Evolutionary conservation across 1,284 basidiomycete species (phyloP).

Genomic region (Rhodotorula sp.): DNA sequence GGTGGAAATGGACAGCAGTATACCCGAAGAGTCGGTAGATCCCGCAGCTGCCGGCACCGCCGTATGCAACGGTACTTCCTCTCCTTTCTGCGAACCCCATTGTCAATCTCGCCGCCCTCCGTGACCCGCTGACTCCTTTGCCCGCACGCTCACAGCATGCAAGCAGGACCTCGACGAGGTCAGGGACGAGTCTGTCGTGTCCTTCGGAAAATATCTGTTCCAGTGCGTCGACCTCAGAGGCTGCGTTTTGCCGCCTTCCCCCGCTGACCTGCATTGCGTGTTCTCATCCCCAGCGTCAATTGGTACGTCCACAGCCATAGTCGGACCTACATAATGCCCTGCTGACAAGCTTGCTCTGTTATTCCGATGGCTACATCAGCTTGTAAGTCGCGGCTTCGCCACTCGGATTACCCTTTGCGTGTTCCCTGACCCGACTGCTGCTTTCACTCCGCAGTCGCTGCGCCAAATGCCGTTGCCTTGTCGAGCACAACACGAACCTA

Average conservation of each 20-base stretch:
- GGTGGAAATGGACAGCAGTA: too few relatives aligned
- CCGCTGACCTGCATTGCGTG: too few relatives aligned
- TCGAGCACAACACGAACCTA: conserved; percentile 85
- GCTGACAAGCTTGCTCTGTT: neutral
- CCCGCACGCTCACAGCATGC: conserved; percentile 21
- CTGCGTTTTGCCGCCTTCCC: neutral
- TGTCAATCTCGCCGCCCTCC: too few relatives aligned
- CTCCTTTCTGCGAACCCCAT: too few relatives aligned
- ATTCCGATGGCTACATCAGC: neutral
- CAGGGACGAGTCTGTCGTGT: conserved; percentile 41
- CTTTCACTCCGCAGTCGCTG: conserved; percentile 47
- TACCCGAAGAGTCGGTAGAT: too few relatives aligned
- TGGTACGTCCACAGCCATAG: neutral
- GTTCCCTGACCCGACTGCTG: neutral
- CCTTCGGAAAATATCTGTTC: conserved; percentile 42
- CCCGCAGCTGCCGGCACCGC: too few relatives aligned
- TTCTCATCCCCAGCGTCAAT: neutral
- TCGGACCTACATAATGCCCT: too few relatives aligned
- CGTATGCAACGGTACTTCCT: too few relatives aligned
- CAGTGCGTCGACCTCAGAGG: conserved; percentile 25
- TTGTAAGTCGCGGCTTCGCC: neutral
- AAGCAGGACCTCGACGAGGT: conserved; percentile 41
- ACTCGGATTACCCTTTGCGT: too few relatives aligned
- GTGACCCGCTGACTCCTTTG: neutral
- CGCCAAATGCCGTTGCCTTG: conserved; percentile 56